Evolutionary conservation across 495 filamentous ascomycete genomes (phyloP), one percentile per base, ranked within the genome.

Genomic region (Penicillium egyptiacum): DNA sequence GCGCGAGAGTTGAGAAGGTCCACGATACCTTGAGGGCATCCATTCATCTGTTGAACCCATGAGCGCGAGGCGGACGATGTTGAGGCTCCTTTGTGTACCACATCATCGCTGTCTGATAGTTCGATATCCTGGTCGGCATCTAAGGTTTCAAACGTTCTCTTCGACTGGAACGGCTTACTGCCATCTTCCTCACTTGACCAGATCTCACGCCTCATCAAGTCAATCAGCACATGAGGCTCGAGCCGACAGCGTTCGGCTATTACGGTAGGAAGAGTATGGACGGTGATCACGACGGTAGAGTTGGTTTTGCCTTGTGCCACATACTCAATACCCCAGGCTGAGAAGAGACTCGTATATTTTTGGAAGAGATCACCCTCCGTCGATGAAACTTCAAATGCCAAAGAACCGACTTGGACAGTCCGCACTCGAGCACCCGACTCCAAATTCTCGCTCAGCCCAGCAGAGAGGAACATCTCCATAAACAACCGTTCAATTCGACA

Each of bases 1-100:
- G 94, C 89, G 39, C 92, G 83, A 5, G 91, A 96, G 62, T 96
- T 93, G 23, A 98, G 76, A 73, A 97, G 75, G 50, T 97, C 92
- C 39, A 95, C 50, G n/a, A 98, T 85, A 0, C 87, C 86, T 50
- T 82, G 75, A 0, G 92, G 92, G 61, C 90, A 93, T 37, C 76
- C 78, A 30, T 83, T 78, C 43, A 90, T 83, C 14, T 75, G 75
- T 20, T 71, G 65, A 30, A 88, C 69, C 88, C 87, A 92, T 17
- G 58, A 43, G 52, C 57, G 59, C 16, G 58, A 44, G n/a, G 35
- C 22, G 17, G 23, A 23, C 14, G 12, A 2, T 20, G 0, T 16
- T 31, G 41, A 31, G 19, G 25, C 3, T 41, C 49, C 41, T 64
- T 3, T 25, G 12, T 19, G 39, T 40, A 8, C 14, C n/a, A 16